These are phyloP conservation scores for Solanum verrucosum DNA, from an alignment of 257 asterid species.

Conservation along the genomic window DNA sequence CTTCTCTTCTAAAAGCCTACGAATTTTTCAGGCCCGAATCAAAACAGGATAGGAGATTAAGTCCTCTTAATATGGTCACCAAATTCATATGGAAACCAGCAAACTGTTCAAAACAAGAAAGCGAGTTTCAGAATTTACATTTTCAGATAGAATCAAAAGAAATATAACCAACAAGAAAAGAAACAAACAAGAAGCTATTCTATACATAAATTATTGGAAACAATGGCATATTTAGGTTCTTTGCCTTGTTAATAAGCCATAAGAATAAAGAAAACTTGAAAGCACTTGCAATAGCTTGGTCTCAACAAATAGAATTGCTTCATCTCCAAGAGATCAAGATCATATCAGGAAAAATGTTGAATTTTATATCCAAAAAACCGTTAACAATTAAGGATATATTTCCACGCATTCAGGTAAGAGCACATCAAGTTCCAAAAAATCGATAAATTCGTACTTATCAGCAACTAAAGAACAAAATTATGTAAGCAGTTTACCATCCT, in stretches of 20 bases:
- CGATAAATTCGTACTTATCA: no score
- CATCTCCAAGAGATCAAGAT: background rate
- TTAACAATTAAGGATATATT: background rate
- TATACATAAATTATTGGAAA: background rate
- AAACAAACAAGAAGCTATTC: background rate
- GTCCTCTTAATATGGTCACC: constrained; percentile 28
- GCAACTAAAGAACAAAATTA: no score
- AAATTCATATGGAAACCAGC: constrained; percentile 36
- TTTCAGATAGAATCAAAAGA: constrained; percentile 9
- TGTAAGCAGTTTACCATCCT: background rate
- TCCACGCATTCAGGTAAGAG: no score
- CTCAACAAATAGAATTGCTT: background rate
- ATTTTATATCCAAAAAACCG: background rate
- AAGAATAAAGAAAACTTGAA: background rate
- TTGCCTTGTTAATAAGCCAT: background rate
- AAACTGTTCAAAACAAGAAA: constrained; percentile 2
- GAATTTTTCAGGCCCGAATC: constrained; percentile 46
- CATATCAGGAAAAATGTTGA: background rate
- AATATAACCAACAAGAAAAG: constrained; percentile 2
- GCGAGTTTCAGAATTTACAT: background rate
- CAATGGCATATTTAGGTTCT: background rate
- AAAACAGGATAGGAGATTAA: constrained; percentile 24
- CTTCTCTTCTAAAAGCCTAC: constrained; percentile 1
- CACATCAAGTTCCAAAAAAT: no score
- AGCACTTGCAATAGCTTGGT: background rate